Conservation (phyloP, 352 stramenopile genomes). For the Phytopythium cucurbitacearum region DNA sequence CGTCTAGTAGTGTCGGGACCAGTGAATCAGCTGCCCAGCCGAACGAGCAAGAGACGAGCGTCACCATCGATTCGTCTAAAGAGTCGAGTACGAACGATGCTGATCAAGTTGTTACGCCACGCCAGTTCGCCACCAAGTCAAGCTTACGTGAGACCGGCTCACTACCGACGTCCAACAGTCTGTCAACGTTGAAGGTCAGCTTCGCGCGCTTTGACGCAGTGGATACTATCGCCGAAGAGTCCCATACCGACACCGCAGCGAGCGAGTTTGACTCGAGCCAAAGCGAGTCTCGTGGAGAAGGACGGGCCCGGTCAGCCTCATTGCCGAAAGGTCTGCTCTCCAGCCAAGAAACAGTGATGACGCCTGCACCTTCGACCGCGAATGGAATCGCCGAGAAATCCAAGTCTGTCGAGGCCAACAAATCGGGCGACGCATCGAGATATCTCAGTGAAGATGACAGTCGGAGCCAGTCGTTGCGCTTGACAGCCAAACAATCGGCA, state of each 20-base stretch:
- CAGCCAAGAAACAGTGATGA: slow-evolving; percentile 7
- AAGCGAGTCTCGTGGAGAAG: neutral
- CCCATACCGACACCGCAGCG: slow-evolving; percentile 4
- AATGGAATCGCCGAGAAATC: neutral
- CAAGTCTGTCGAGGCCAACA: slow-evolving; percentile 4
- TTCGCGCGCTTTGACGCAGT: slow-evolving; percentile 3
- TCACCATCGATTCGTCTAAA: too few relatives aligned
- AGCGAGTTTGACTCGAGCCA: neutral
- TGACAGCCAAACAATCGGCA: slow-evolving; percentile 61
- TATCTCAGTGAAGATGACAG: slow-evolving; percentile 52
- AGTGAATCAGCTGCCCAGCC: neutral
- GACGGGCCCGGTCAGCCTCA: slow-evolving; percentile 5
- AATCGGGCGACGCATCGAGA: slow-evolving; percentile 23
- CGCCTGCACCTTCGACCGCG: neutral
- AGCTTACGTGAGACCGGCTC: neutral
- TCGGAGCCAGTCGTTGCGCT: slow-evolving; percentile 57
- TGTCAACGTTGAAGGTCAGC: neutral
- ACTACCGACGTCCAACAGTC: neutral
- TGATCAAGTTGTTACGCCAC: neutral
- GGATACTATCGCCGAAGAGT: slow-evolving; percentile 20
- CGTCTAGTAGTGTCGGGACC: neutral
- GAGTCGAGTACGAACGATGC: neutral
- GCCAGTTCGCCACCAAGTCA: neutral
- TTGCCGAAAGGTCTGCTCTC: slow-evolving; percentile 4
- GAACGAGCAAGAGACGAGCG: neutral